Base-by-base conservation (phyloP, 2,329 filamentous ascomycete genomes). In the Neofusicoccum kwambonambiense region DNA sequence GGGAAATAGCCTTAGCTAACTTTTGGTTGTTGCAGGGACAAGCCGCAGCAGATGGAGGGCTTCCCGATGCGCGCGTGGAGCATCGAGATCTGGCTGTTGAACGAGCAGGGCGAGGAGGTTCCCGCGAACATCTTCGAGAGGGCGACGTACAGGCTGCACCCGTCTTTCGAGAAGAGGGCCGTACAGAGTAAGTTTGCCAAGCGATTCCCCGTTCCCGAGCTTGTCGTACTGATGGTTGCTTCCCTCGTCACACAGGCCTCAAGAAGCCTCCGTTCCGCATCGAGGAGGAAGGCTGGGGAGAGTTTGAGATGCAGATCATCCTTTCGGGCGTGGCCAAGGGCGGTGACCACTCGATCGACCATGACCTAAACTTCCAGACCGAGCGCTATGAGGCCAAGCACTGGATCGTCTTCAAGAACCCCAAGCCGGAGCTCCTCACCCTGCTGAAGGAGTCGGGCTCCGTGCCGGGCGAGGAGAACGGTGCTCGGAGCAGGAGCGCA, bases 281-380 rank as follows among this genome's bases (percentile, higher is more conserved):
- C 78, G 84, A 88, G 68, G 96, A 99, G 79, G 91, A 97, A 80
- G 95, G 95, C 70, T 99, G 95, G 95, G 95, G 95, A 74, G 95
- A 98, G 81, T 99, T 99, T 77, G 95, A 98, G 76, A 94, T 99
- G 88, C 84, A 83, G 54, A 95, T 98, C 73, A 87, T 91, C 67
- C 85, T 96, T 70, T 90, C 89, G 74, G 91, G 90, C 49, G 88
- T 90, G 35, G 92, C 95, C 79, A 97, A 97, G 83, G 90, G 87
- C 65, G 87, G 89, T 65, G 94, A 97, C 74, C 87, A 92, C 73
- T 83, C 86, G 13, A 84, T 99, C 69, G 80, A 84, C 58, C 95
- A 99, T 78, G 95, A 99, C 75, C 85, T 99, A 67, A 97, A 98
- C 83, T 99, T 99, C 78, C 85, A 87, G 70, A 85, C 89, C 69